Evolutionary conservation across 306 rosid species (phyloP).

Genomic region (Inga leiocalycina): DNA sequence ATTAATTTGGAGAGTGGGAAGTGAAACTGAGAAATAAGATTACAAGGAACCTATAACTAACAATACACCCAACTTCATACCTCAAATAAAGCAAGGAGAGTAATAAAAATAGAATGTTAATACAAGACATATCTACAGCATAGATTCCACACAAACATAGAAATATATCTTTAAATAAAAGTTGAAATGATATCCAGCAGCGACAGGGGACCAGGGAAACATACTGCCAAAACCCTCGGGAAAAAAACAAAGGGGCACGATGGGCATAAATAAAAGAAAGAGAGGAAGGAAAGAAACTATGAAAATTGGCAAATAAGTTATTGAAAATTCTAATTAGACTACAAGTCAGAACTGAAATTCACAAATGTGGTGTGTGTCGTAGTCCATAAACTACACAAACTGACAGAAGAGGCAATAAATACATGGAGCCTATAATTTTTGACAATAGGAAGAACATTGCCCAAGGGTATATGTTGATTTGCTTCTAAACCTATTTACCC

Average conservation of each 20-base stretch:
- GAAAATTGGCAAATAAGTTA: neutral
- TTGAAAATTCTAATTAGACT: neutral
- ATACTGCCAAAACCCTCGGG: conserved; percentile 4
- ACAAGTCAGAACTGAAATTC: neutral
- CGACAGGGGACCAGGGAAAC: neutral
- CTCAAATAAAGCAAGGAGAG: conserved; percentile 14
- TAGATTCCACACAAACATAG: conserved; percentile 1
- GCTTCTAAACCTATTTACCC: conserved; percentile 24
- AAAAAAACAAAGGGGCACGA: neutral
- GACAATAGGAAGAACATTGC: neutral
- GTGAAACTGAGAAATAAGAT: conserved; percentile 19
- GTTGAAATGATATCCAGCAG: conserved; percentile 10
- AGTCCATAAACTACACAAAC: neutral
- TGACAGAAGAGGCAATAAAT: neutral
- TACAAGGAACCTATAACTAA: neutral
- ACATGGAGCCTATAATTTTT: neutral
- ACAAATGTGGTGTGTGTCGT: neutral
- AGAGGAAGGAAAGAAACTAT: neutral
- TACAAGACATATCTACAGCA: neutral
- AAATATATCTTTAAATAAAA: neutral
- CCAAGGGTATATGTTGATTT: neutral
- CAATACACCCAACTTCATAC: conserved; percentile 14
- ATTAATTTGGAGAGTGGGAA: conserved; percentile 3
- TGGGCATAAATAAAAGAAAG: neutral
- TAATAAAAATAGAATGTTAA: conserved; percentile 13